Percentiles rank a stretch among this genome's conserved stretches.
Evolutionary conservation across 257 asterid species (phyloP).

Genomic region (Cynanchum wilfordii): DNA sequence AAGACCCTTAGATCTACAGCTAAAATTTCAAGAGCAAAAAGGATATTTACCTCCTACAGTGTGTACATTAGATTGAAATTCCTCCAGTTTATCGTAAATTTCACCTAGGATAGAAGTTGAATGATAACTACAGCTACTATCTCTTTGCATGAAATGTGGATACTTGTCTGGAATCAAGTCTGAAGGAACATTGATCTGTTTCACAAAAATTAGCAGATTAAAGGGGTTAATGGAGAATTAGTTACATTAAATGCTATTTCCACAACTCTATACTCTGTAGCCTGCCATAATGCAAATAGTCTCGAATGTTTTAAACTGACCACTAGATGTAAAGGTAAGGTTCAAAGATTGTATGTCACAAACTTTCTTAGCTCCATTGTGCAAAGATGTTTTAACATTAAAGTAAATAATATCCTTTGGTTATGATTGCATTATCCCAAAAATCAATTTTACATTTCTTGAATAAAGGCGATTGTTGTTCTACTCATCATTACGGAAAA

Average conservation of each 20-base stretch:
- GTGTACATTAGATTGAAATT: constrained; percentile 24
- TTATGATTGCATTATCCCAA: not conserved
- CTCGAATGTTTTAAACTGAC: not conserved
- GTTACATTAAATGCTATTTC: not conserved
- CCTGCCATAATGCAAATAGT: not conserved
- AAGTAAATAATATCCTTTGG: not conserved
- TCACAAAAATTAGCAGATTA: constrained; percentile 5
- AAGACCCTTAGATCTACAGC: too few relatives aligned
- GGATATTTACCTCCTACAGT: constrained; percentile 30
- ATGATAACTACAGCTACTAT: constrained; percentile 23
- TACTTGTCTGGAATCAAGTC: constrained; percentile 40
- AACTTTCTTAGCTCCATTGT: not conserved
- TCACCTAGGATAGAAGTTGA: constrained; percentile 63
- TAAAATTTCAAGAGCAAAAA: not conserved
- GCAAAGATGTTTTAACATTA: not conserved
- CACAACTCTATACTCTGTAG: not conserved
- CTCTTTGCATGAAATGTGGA: constrained; percentile 70
- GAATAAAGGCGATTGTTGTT: not conserved
- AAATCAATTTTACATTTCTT: not conserved
- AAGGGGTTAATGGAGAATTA: not conserved
- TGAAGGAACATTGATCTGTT: constrained; percentile 46
- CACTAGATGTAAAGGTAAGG: not conserved
- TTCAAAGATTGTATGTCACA: not conserved
- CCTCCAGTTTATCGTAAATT: constrained; percentile 41
- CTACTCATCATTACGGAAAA: not conserved